Conservation (phyloP, 2,329 filamentous ascomycete genomes). For the Cladobotryum mycophilum region DNA sequence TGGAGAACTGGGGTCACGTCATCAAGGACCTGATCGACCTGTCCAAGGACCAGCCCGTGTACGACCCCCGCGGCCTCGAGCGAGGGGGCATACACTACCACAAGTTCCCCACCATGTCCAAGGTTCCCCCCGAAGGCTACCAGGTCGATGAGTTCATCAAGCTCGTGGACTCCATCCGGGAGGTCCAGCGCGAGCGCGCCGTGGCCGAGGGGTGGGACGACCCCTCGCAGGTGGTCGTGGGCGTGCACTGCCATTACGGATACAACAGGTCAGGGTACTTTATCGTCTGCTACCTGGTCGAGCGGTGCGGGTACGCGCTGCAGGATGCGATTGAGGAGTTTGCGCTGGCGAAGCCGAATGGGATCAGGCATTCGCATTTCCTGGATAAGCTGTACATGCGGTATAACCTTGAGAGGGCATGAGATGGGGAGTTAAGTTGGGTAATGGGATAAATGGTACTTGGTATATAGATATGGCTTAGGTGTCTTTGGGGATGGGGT, state of each 20-base stretch:
- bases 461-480: too few species aligned
- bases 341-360: constrained; percentile 63
- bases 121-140: constrained; percentile 64
- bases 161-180: constrained; percentile 54
- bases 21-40: constrained; percentile 83
- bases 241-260: constrained; percentile 91
- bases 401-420: constrained; percentile 42
- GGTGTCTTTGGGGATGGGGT: too few species aligned
- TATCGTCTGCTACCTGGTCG: constrained; percentile 84
- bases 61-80: constrained; percentile 68
- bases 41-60: constrained; percentile 83
- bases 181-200: constrained; percentile 38
- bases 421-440: background rate
- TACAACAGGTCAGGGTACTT: constrained; percentile 94
- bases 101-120: constrained; percentile 89
- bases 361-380: constrained; percentile 87
- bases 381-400: constrained; percentile 75
- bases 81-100: constrained; percentile 63
- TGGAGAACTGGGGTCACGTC: constrained; percentile 56
- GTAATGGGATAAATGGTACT: background rate
- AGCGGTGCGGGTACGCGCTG: constrained; percentile 64
- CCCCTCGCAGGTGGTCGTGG: constrained; percentile 49
- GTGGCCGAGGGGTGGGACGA: constrained; percentile 34
- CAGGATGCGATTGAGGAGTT: constrained; percentile 77
- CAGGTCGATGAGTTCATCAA: constrained; percentile 50